Conservation (phyloP, 257 asterid genomes). For the Salvia rosmarinus region DNA sequence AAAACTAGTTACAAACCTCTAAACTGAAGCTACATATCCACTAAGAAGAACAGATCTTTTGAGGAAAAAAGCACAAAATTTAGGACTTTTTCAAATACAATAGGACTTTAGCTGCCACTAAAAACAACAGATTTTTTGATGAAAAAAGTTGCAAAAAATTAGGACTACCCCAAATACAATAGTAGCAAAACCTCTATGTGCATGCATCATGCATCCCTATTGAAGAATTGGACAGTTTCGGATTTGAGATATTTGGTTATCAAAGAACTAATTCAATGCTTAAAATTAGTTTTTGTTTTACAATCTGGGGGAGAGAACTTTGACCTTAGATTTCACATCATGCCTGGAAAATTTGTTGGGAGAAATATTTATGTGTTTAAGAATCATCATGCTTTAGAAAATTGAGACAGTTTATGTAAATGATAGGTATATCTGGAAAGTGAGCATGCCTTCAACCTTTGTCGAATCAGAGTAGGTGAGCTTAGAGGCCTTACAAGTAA, state of each 20-base stretch:
- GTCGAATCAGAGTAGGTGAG: background rate
- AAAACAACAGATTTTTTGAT: background rate
- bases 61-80: background rate
- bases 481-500: background rate
- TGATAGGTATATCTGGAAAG: background rate
- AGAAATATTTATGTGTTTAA: background rate
- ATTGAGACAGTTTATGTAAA: background rate
- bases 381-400: background rate
- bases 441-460: background rate
- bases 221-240: no score
- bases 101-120: background rate
- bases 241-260: background rate
- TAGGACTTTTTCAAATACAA: background rate
- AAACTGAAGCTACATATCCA: background rate
- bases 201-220: no score
- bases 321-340: background rate
- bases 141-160: background rate
- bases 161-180: background rate
- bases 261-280: no score
- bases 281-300: no score
- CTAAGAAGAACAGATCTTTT: background rate
- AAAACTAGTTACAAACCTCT: conserved; percentile 3
- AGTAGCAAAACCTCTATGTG: background rate
- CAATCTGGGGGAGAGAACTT: background rate
- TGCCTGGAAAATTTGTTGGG: background rate